Conservation (phyloP, 2,329 filamentous ascomycete genomes). For the Passalora sequoiae region DNA sequence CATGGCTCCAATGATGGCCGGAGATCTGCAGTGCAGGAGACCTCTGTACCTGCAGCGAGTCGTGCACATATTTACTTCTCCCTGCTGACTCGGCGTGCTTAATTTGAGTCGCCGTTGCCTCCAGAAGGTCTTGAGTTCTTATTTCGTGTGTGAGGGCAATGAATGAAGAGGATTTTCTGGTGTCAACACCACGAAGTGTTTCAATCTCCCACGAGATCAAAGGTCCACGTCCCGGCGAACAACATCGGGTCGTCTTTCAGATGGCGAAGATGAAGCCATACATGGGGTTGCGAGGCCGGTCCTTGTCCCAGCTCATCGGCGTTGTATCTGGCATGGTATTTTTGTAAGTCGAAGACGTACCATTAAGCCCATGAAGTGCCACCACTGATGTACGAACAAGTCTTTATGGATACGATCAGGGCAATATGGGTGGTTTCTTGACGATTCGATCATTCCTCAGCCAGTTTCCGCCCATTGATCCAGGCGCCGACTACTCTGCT, state of each 20-base stretch:
- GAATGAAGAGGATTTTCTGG: no score
- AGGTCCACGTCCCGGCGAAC: background rate
- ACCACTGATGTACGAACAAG: no score
- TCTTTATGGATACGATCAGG: slow-evolving; percentile 17
- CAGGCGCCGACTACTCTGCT: slow-evolving; percentile 20
- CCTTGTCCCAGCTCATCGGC: slow-evolving; percentile 17
- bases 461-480: slow-evolving; percentile 38
- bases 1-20: background rate
- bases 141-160: no score
- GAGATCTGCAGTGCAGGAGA: background rate
- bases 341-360: slow-evolving; percentile 7
- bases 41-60: background rate
- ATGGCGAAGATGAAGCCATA: slow-evolving; percentile 13
- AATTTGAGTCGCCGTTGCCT: background rate
- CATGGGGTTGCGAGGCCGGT: slow-evolving; percentile 18
- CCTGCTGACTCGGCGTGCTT: background rate
- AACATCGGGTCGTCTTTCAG: background rate
- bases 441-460: slow-evolving; percentile 59
- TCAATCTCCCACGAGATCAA: background rate
- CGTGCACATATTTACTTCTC: background rate
- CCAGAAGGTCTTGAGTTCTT: no score
- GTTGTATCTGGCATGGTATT: slow-evolving; percentile 18
- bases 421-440: slow-evolving; percentile 49
- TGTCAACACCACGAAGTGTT: no score
- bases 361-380: no score